Conservation (phyloP, 306 rosid genomes). For the Cicer arietinum region DNA sequence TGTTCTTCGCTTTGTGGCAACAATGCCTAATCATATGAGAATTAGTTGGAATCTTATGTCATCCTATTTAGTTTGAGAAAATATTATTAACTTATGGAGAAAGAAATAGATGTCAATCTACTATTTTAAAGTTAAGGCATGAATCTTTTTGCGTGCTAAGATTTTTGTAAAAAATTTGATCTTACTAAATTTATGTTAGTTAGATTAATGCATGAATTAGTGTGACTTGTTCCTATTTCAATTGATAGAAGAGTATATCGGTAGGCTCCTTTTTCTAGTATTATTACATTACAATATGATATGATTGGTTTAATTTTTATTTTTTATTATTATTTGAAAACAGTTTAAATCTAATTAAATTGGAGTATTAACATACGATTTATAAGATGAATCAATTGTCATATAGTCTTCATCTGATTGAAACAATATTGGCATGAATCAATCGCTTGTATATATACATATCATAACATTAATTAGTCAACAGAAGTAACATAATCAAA, state of each 20-base stretch:
- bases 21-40: conserved; percentile 95
- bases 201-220: background rate
- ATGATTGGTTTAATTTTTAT: background rate
- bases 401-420: no score
- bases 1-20: conserved; percentile 81
- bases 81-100: conserved; percentile 8
- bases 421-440: no score
- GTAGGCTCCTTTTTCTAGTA: no score
- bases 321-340: no score
- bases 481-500: no score
- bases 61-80: conserved; percentile 71
- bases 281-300: background rate
- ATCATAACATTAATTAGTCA: no score
- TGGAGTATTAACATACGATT: background rate
- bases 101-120: conserved; percentile 18
- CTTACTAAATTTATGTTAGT: background rate
- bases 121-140: conserved; percentile 7
- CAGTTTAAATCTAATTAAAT: background rate
- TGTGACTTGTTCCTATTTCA: no score
- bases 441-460: no score
- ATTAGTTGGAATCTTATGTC: conserved; percentile 99
- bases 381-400: background rate
- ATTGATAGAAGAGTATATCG: no score
- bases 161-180: background rate
- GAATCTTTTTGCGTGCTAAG: conserved; percentile 20